phyloP scores from a whole-genome alignment of 2,329 filamentous ascomycete species.

The Penicillium sp. region DNA sequence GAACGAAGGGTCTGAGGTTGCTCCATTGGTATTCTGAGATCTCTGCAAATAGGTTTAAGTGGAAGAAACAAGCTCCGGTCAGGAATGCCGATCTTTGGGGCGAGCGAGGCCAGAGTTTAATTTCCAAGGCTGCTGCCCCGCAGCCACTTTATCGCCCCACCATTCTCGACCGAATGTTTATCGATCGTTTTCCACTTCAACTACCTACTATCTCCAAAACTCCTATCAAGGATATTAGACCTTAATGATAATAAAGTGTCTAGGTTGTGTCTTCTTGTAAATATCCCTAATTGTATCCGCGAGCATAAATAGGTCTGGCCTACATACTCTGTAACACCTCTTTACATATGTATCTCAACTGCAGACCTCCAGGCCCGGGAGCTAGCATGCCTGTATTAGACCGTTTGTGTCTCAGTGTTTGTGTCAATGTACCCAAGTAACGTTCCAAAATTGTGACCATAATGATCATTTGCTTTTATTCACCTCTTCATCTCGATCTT shows the following conservation, averaged over 20 bases:
- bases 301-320: neutral
- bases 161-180: neutral
- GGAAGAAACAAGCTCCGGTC: constrained; percentile 28
- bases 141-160: constrained; percentile 9
- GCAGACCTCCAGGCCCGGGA: too few species aligned
- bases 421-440: neutral
- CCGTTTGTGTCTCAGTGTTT: neutral
- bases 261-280: neutral
- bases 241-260: neutral
- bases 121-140: constrained; percentile 23
- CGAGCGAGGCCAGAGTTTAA: constrained; percentile 24
- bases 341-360: neutral
- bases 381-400: neutral
- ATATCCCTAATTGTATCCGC: neutral
- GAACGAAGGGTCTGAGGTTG: constrained; percentile 60
- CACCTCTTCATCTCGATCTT: neutral
- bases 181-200: neutral
- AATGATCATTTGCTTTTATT: neutral
- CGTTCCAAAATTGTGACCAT: neutral
- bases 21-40: constrained; percentile 43
- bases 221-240: neutral
- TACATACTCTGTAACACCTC: neutral
- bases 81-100: constrained; percentile 19
- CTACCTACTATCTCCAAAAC: neutral
- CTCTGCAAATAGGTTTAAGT: neutral